Conservation (phyloP, 805 yeast genomes). For the Myxozyma neglecta region DNA sequence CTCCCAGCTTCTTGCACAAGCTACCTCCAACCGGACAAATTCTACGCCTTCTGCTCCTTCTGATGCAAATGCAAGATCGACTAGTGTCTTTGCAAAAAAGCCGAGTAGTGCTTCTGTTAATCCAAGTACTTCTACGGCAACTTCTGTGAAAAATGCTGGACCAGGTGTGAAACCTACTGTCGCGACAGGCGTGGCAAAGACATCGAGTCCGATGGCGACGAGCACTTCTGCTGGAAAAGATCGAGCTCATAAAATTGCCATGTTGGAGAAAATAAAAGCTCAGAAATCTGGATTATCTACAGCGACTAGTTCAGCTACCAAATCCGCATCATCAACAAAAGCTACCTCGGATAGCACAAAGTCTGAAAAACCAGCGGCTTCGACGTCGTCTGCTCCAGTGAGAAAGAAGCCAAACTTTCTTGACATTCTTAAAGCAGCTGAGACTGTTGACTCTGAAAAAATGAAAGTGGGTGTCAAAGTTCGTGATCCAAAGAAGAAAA, state of each 20-base stretch:
- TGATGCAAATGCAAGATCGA: not conserved
- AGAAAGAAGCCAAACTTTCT: conserved; percentile 50
- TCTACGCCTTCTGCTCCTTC: not conserved
- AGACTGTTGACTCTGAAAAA: conserved; percentile 53
- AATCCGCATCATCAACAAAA: not conserved
- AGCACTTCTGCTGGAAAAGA: not conserved
- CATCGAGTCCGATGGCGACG: not conserved
- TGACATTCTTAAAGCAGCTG: conserved; percentile 70
- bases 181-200: not conserved
- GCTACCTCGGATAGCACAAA: not conserved
- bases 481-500: conserved; percentile 31
- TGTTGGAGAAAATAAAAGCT: conserved; percentile 19
- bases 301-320: not conserved
- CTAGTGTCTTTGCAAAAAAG: not conserved
- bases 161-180: not conserved
- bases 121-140: not conserved
- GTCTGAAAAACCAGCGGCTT: not conserved
- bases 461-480: conserved; percentile 47
- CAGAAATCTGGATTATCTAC: conserved; percentile 13
- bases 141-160: not conserved
- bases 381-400: conserved; percentile 9
- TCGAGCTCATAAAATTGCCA: conserved; percentile 11
- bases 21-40: not conserved
- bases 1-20: conserved; percentile 37
- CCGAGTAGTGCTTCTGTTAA: not conserved